Evolutionary conservation across 768 basidiomycete species (phyloP).

Genomic region (Russula compacta): DNA sequence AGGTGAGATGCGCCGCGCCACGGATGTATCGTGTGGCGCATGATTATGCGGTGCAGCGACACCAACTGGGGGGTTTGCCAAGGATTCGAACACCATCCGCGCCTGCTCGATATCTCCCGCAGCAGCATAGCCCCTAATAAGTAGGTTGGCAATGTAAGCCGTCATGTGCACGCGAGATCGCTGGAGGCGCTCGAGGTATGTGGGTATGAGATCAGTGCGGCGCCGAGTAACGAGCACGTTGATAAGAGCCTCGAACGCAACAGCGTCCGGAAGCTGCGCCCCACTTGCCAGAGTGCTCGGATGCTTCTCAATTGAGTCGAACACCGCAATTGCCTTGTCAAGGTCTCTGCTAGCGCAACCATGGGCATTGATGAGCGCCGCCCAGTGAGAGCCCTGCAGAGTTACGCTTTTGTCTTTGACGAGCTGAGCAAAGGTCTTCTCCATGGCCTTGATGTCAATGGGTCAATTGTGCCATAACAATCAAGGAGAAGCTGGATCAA

Average conservation of each 20-base stretch:
- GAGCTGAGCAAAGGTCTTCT: slow-evolving; percentile 56
- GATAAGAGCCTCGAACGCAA: slow-evolving; percentile 85
- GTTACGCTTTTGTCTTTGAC: slow-evolving; percentile 36
- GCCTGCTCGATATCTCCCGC: slow-evolving; percentile 63
- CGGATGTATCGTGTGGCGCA: slow-evolving; percentile 49
- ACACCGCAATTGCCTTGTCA: slow-evolving; percentile 63
- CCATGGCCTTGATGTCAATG: slow-evolving; percentile 62
- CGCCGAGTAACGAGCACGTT: slow-evolving; percentile 75
- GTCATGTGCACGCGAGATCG: slow-evolving; percentile 72
- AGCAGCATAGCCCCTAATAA: slow-evolving; percentile 66
- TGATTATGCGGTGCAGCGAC: slow-evolving; percentile 89
- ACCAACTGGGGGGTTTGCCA: slow-evolving; percentile 73
- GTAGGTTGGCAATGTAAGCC: slow-evolving; percentile 86
- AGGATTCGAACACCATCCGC: slow-evolving; percentile 66
- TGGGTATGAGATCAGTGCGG: slow-evolving; percentile 65
- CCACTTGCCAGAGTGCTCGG: slow-evolving; percentile 32
- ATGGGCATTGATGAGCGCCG: slow-evolving; percentile 80
- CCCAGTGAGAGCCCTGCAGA: slow-evolving; percentile 62
- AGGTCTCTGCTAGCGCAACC: slow-evolving; percentile 75
- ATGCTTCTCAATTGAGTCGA: slow-evolving; percentile 61
- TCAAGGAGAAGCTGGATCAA: slow-evolving; percentile 69
- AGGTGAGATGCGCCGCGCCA: slow-evolving; percentile 28
- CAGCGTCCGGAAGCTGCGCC: slow-evolving; percentile 56
- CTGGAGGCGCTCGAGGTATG: slow-evolving; percentile 55
- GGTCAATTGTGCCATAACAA: slow-evolving; percentile 78